phyloP scores from a whole-genome alignment of 768 basidiomycete genomes.

The Suillus decipiens region DNA sequence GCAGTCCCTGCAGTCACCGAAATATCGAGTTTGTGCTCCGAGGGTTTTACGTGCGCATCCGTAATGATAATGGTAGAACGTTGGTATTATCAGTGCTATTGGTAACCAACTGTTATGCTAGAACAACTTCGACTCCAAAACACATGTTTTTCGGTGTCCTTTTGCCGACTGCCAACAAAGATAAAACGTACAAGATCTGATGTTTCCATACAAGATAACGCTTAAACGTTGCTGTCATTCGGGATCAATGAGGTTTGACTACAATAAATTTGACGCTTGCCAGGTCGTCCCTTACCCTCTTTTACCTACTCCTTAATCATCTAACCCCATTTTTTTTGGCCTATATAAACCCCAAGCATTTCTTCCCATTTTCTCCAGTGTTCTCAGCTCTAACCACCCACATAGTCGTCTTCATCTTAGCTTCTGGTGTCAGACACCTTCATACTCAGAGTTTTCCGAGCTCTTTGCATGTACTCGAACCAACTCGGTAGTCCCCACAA shows the following conservation, averaged over 20 bases:
- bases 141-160: neutral
- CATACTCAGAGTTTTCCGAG: slow-evolving; percentile 36
- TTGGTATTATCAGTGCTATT: neutral
- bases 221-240: slow-evolving; percentile 6
- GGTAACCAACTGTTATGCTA: neutral
- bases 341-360: slow-evolving; percentile 27
- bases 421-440: slow-evolving; percentile 18
- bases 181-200: slow-evolving; percentile 5
- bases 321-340: slow-evolving; percentile 22
- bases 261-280: neutral
- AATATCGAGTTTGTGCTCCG: neutral
- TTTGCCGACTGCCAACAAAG: neutral
- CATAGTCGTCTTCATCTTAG: slow-evolving; percentile 4
- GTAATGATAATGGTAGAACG: neutral
- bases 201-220: neutral
- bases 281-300: slow-evolving; percentile 16
- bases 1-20: neutral
- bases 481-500: slow-evolving; percentile 89
- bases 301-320: slow-evolving; percentile 13
- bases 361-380: neutral
- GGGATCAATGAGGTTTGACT: slow-evolving; percentile 1
- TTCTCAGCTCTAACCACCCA: neutral
- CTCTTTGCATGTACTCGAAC: slow-evolving; percentile 92
- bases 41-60: neutral
- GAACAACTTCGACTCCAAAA: slow-evolving; percentile 7